Evolutionary conservation across 345 rosid genomes (phyloP).

Genomic region (Triadica sebifera): DNA sequence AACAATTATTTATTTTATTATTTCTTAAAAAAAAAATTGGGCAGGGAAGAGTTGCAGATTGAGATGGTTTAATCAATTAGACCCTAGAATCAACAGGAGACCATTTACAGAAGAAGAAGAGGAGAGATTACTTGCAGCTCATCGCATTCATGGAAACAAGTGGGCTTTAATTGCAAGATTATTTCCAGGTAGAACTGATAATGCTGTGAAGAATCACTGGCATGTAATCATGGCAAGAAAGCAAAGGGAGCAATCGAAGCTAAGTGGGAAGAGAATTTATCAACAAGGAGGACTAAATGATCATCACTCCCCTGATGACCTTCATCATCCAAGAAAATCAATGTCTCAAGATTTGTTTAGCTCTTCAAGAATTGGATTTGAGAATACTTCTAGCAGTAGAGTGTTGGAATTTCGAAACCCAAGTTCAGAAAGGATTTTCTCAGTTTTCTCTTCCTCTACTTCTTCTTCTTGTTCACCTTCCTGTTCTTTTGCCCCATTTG

Average conservation of each 20-base stretch:
- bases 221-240: constrained; percentile 35
- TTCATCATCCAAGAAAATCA: constrained; percentile 28
- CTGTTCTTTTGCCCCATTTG: constrained; percentile 23
- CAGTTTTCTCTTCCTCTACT: constrained; percentile 22
- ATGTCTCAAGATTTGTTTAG: constrained; percentile 27
- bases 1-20: too few relatives aligned
- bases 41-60: constrained; percentile 38
- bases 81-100: constrained; percentile 36
- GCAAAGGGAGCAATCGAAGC: constrained; percentile 38
- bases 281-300: constrained; percentile 27
- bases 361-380: constrained; percentile 29
- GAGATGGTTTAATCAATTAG: constrained; percentile 38
- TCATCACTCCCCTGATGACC: neutral
- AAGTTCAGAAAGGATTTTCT: constrained; percentile 28
- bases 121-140: constrained; percentile 30
- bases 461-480: constrained; percentile 28
- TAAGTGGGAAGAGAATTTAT: constrained; percentile 37
- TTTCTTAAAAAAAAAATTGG: too few relatives aligned
- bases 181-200: constrained; percentile 36
- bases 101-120: constrained; percentile 33
- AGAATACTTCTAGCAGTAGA: constrained; percentile 3
- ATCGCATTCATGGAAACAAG: constrained; percentile 33
- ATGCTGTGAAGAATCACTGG: constrained; percentile 37
- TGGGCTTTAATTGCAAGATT: constrained; percentile 37
- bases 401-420: constrained; percentile 37